Conservation (phyloP, 2,329 filamentous ascomycete species). For the Neonectria coccinea region DNA sequence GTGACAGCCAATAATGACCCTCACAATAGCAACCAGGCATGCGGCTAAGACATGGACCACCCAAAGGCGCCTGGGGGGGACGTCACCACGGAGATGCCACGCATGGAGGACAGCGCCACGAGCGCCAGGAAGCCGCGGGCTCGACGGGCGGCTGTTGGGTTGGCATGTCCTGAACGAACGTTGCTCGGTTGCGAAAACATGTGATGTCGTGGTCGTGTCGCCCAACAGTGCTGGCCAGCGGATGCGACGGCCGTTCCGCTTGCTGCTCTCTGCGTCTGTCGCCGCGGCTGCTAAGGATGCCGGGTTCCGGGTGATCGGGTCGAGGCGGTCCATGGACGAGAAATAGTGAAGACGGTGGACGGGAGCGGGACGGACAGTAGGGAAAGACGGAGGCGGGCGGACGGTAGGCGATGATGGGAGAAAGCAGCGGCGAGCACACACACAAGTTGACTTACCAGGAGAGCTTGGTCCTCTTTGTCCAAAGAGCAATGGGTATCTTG, state of each 20-base stretch:
- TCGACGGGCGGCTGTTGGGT: slow-evolving; percentile 29
- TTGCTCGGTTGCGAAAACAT: slow-evolving; percentile 22
- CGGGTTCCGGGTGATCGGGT: slow-evolving; percentile 9
- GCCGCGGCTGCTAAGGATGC: slow-evolving; percentile 1
- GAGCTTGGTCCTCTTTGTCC: slow-evolving; percentile 33
- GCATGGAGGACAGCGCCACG: slow-evolving; percentile 38
- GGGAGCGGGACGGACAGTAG: slow-evolving; percentile 1
- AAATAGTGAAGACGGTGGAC: neutral
- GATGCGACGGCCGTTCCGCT: slow-evolving; percentile 1
- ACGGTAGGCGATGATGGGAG: slow-evolving; percentile 12
- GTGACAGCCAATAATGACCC: slow-evolving; percentile 39
- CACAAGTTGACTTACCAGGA: slow-evolving; percentile 44
- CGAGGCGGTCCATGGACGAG: slow-evolving; percentile 7
- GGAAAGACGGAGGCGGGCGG: neutral
- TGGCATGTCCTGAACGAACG: slow-evolving; percentile 20
- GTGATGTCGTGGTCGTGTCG: slow-evolving; percentile 20
- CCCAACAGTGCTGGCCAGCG: slow-evolving; percentile 15
- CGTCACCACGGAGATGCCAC: slow-evolving; percentile 41
- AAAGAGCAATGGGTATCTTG: slow-evolving; percentile 40
- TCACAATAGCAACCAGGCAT: slow-evolving; percentile 41
- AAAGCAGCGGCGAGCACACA: slow-evolving; percentile 16
- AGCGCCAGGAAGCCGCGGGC: slow-evolving; percentile 27
- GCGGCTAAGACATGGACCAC: slow-evolving; percentile 44
- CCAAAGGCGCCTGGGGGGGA: slow-evolving; percentile 35
- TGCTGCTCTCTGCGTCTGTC: neutral